Evolutionary conservation across 208 protist species (phyloP).

Genomic region (Sergeia podlipaevii): DNA sequence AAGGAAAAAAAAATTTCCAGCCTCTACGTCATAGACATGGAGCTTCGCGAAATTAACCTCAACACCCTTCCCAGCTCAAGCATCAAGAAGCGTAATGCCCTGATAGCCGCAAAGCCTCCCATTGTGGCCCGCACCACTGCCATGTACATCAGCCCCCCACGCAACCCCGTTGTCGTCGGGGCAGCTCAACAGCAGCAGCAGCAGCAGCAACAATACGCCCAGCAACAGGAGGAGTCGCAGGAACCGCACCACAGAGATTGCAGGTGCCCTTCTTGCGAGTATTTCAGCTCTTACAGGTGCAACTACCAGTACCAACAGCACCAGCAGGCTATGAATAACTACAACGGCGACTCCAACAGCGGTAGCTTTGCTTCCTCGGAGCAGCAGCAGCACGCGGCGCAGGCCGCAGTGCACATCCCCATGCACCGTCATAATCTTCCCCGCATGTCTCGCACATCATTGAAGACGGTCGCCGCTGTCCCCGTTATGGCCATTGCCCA

Average conservation of each 20-base stretch:
- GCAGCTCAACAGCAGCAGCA: conserved; percentile 9
- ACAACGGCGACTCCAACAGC: not conserved
- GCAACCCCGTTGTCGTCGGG: conserved; percentile 17
- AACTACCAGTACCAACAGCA: conserved; percentile 7
- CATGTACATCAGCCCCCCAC: conserved; percentile 61
- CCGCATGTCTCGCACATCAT: too few relatives aligned
- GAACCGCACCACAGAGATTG: conserved; percentile 40
- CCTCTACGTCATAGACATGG: conserved; percentile 15
- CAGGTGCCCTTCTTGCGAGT: conserved; percentile 38
- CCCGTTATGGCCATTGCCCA: conserved; percentile 19
- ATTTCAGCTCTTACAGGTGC: conserved; percentile 31
- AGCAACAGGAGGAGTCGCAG: conserved; percentile 8
- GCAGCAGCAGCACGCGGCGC: not conserved
- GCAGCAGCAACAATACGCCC: not conserved
- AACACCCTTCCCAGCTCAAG: conserved; percentile 13
- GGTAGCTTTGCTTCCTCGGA: too few relatives aligned
- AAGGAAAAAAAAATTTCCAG: not conserved
- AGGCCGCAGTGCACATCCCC: not conserved
- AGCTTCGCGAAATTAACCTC: conserved; percentile 38
- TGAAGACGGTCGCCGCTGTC: conserved; percentile 18
- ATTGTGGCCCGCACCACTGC: too few relatives aligned
- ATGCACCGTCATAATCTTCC: not conserved
- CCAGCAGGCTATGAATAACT: conserved; percentile 6
- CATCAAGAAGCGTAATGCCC: conserved; percentile 1
- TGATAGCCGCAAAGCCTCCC: too few relatives aligned